Conservation (phyloP, 164 flowering plant species). For the Sedum album region DNA sequence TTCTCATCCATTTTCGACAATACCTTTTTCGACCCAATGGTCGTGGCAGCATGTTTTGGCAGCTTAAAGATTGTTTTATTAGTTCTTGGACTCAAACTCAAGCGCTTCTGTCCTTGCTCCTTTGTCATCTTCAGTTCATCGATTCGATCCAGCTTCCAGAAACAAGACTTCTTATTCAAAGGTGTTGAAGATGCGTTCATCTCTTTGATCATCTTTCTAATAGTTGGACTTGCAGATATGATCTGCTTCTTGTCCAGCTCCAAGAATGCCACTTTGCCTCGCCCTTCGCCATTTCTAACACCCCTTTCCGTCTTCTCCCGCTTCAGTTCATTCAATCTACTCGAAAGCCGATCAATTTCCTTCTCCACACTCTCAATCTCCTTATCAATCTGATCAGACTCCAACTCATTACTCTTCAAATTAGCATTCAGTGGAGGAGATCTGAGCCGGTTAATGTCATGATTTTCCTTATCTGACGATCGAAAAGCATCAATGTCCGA, state of each 20-base stretch:
- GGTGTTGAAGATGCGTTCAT: neutral
- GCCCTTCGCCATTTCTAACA: neutral
- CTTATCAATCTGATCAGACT: neutral
- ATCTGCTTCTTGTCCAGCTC: neutral
- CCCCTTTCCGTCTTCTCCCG: neutral
- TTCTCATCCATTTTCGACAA: neutral
- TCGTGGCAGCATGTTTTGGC: neutral
- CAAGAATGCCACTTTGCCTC: neutral
- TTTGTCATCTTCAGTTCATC: slow-evolving; percentile 12
- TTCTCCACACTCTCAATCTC: slow-evolving; percentile 1
- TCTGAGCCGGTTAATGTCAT: neutral
- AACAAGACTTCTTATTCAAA: neutral
- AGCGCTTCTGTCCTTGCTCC: neutral
- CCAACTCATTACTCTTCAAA: neutral
- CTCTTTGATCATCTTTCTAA: neutral
- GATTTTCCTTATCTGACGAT: neutral
- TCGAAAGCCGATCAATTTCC: neutral
- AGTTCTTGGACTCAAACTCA: neutral
- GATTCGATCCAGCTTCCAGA: slow-evolving; percentile 3
- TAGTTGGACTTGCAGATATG: neutral
- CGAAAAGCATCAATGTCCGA: neutral
- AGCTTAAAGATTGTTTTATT: neutral
- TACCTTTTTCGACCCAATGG: neutral
- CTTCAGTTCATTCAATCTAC: neutral
- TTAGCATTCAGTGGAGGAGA: neutral